These are phyloP conservation scores for Chenopodium suecicum DNA, from an alignment of 148 eudicot species.

Conservation along the genomic window DNA sequence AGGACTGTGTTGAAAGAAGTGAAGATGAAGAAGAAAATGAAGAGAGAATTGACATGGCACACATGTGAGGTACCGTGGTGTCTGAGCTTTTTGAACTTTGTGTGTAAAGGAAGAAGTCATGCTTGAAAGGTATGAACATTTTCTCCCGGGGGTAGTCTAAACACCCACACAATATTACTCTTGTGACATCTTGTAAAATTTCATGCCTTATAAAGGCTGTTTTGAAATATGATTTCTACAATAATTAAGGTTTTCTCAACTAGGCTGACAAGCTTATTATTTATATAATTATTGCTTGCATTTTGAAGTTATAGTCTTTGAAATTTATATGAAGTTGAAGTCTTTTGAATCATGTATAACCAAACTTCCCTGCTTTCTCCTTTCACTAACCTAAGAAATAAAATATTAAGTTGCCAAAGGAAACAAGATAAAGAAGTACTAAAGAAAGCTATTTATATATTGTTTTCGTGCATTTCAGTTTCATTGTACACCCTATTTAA, in stretches of 20 bases:
- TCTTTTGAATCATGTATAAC: too few relatives aligned
- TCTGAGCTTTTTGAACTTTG: background rate
- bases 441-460: background rate
- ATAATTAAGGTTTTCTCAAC: background rate
- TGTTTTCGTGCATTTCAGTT: too few relatives aligned
- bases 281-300: background rate
- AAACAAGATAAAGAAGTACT: background rate
- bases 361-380: background rate
- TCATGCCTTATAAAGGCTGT: background rate
- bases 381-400: background rate
- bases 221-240: background rate
- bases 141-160: background rate
- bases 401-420: background rate
- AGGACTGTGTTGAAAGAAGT: slow-evolving; percentile 20
- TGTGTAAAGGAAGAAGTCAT: background rate
- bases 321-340: background rate
- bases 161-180: background rate
- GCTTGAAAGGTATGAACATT: background rate
- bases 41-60: slow-evolving; percentile 33
- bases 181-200: background rate
- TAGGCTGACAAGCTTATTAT: background rate
- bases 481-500: too few relatives aligned
- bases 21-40: background rate
- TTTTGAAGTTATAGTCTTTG: background rate
- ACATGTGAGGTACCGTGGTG: slow-evolving; percentile 36